Base-by-base conservation (phyloP, 768 basidiomycete species). In the Pleurotus tuber-regium region DNA sequence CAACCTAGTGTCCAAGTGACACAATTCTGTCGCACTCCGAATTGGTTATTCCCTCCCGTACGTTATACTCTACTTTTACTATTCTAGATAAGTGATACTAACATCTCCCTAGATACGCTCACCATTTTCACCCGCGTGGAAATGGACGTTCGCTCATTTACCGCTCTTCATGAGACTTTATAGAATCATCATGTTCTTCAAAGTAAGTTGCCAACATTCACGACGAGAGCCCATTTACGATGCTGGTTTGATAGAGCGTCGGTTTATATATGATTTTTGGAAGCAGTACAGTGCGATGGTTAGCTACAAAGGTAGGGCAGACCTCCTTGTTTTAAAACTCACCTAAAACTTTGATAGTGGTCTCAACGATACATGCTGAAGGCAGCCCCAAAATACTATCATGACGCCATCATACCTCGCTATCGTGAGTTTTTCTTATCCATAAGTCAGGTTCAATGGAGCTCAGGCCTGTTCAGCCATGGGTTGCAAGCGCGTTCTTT, bases 401-500 rank as follows among this genome's bases (percentile, higher is more conserved):
- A 68, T 31, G 59, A 70, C 1, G 35, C 66, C 14, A 61, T 86
- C 12, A 66, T 80, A 36, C 84, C 83, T 1, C 65, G 66, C 4
- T 78, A 76, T 60, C 67, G 81, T 80, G 53, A 44, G 72, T 54
- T 8, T 18, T 16, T 23, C 24, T 14, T 33, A 11, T n/a, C 18
- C 21, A 9, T n/a, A 10, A 9, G 10, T 19, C 10, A 3, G 14
- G 18, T 31, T 21, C 23, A 11, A 21, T 14, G 19, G 18, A 3
- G 4, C 46, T 24, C 12, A 26, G 14, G 8, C 8, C 31, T 40
- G 14, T 35, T 8, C 43, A 81, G 78, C 68, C 23, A 60, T 73
- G 31, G 81, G 82, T 1, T 83, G 81, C 58, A 82, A 78, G 61
- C 77, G 83, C 12, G 58, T 80, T 10, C 66, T 83, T 4, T 66